Evolutionary conservation across 176 grass and related monocot species (phyloP), one percentile per base, ranked within the genome.

Genomic region (Lolium multiflorum): DNA sequence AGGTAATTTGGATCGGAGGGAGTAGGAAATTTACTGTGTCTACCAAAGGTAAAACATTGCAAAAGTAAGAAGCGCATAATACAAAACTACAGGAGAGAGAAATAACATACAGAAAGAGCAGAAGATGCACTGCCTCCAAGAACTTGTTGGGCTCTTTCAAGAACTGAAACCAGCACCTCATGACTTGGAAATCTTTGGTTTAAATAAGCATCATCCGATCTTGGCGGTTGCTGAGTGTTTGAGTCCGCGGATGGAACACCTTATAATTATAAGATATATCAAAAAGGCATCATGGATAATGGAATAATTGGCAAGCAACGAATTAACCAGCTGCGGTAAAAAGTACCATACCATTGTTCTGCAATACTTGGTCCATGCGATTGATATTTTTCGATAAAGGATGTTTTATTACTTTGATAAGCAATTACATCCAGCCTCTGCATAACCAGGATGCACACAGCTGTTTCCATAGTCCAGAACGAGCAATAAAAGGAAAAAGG

Each of bases 101-200:
- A 86, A 7, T 83, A 55, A 84, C 95, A 86, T 98, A 98, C 96
- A 84, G 92, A 94, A 89, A 98, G 90, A 17, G 94, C 65, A 21
- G 90, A 86, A 49, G 90, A 59, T 78, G 94, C 87, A 60, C 78
- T 92, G 87, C 86, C 84, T 35, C 88, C 83, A 82, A 98, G 91
- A 78, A 98, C 90, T 82, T 89, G 89, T 82, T 90, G 88, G 63
- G 86, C 87, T 78, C 83, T 88, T 69, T 92, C 92, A 80, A 96
- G 74, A 74, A 98, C 94, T 84, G 88, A 95, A 82, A 82, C 86
- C 57, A 96, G 88, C 71, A 93, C 89, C 22, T 98, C 88, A 77
- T 92, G 86, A 80, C 82, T 91, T 81, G 91, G 91, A 73, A 90
- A 85, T 84, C 92, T 91, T 70, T 56, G 87, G 78, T 89, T 91